Evolutionary conservation across 73 alveolate genomes (phyloP).

Genomic region (Paramecium bursaria): DNA sequence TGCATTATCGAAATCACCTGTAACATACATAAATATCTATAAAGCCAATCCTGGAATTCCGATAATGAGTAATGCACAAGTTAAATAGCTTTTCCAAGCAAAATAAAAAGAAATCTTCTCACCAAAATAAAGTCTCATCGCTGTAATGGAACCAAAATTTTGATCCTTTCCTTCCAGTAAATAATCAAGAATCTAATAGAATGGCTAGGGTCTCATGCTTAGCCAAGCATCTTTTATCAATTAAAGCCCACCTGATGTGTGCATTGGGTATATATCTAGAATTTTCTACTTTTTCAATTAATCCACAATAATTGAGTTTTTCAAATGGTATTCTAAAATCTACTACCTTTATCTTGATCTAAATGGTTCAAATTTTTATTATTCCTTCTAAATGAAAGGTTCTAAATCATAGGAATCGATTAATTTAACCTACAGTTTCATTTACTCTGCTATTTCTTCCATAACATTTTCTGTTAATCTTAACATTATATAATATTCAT

Average conservation of each 20-base stretch:
- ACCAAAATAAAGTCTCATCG: slow-evolving; percentile 63
- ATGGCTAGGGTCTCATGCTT: slow-evolving; percentile 60
- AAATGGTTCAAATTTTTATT: slow-evolving; percentile 60
- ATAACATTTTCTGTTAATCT: slow-evolving; percentile 37
- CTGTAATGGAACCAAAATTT: slow-evolving; percentile 63
- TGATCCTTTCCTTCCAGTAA: slow-evolving; percentile 50
- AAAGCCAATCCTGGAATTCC: slow-evolving; percentile 65
- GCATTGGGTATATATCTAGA: slow-evolving; percentile 54
- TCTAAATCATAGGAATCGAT: slow-evolving; percentile 69
- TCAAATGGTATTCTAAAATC: slow-evolving; percentile 47
- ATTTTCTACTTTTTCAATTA: slow-evolving; percentile 27
- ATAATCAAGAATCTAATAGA: slow-evolving; percentile 60
- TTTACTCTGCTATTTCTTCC: slow-evolving; percentile 39
- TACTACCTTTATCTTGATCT: slow-evolving; percentile 65
- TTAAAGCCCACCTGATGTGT: slow-evolving; percentile 66
- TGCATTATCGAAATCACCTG: slow-evolving; percentile 1
- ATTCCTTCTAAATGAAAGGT: slow-evolving; percentile 11
- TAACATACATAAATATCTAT: slow-evolving; percentile 10
- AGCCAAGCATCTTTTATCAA: slow-evolving; percentile 52
- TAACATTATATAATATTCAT: slow-evolving; percentile 24
- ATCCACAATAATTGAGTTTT: slow-evolving; percentile 33
- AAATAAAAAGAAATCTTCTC: slow-evolving; percentile 65
- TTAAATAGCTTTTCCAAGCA: slow-evolving; percentile 65
- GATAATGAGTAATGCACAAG: slow-evolving; percentile 44
- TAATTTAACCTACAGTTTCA: slow-evolving; percentile 57